Base-by-base conservation (phyloP, 768 basidiomycete species). In the Pleurotus tuoliensis region DNA sequence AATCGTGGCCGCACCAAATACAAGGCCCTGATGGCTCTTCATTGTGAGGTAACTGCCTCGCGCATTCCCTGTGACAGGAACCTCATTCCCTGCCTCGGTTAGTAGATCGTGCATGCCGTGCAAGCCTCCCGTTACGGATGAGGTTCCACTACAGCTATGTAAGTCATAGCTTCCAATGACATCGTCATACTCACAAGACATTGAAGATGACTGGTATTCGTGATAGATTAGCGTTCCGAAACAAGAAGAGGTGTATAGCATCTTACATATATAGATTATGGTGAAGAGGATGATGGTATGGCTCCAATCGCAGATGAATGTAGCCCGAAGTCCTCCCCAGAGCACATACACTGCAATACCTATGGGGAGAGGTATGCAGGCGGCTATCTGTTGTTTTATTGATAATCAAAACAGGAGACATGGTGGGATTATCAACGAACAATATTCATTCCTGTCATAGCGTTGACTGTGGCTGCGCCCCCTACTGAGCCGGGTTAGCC, bases 21-120 rank as follows among this genome's bases (percentile, higher is more conserved):
- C 71, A 18, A 79, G 63, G 5, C 72, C 76, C 56, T 75, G 71
- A 43, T 76, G 73, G 13, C 80, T 81, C 59, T 80, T 80, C 77
- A 84, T 79, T 0, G 83, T 84, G 34, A 82, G 57, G 60, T 83
- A 84, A 51, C 78, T 79, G 4, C 83, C 81, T 13, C 73, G 69
- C 43, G 72, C 59, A 59, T 82, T 84, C 6, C 82, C 81, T 0
- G 57, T 58, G 0, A 83, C 81, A 0, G 82, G 82, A 1, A 67
- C 65, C n/a, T 75, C 71, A 2, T 66, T 55, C 1, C 72, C 75
- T 3, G 83, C 83, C 27, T 73, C 66, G 2, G 74, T 67, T 0
- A 84, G 71, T 20, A 84, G 68, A 49, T 78, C 72, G 61, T 80
- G 83, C 49, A 81, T 55, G 11, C 68, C 66, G 18, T 70, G 69